Evolutionary conservation across 345 rosid genomes (phyloP), one percentile per base, ranked within the genome.

Genomic region (Populus nigra): DNA sequence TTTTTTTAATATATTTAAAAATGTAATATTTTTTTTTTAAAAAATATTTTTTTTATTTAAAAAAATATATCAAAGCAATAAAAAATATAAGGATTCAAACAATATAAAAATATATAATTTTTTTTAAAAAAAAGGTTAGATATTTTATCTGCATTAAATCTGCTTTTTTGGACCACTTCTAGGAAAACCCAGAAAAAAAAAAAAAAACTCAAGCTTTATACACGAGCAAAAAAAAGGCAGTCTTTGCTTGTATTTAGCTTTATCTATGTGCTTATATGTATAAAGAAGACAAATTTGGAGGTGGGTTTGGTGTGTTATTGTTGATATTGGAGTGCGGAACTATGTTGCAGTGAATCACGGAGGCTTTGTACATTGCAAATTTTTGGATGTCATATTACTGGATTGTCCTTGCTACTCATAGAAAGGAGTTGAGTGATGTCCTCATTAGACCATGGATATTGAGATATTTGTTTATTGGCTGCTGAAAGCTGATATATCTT

Each of bases 281-380:
- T 62, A 68, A 50, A 78, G 76, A 45, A 68, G 84, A 79, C 73
- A 84, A 76, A 39, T 47, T 43, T 38, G 77, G 79, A 77, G 86
- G 66, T 80, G 80, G 77, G 79, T 86, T 65, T 59, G 50, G 76
- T 55, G 80, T 66, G 81, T 76, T 73, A 27, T 73, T 74, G 65
- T 47, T 77, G 80, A 86, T 77, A 83, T 83, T 77, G 76, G 82
- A 49, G 45, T 12, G 74, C 79, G 88, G 83, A 79, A 83, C n/a
- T n/a, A 84, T 71, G 72, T n/a, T n/a, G n/a, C n/a, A n/a, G n/a
- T n/a, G n/a, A n/a, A 69, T 80, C 65, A 74, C 69, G 85, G 84
- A 79, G 39, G 81, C 83, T 82, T 87, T 75, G 74, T 80, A 49
- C 80, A 70, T 5, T 77, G 80, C 49, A 68, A 53, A 62, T 31